These are phyloP conservation scores for Pythium phragmitis DNA, from an alignment of 352 stramenopile species.

Conservation along the genomic window DNA sequence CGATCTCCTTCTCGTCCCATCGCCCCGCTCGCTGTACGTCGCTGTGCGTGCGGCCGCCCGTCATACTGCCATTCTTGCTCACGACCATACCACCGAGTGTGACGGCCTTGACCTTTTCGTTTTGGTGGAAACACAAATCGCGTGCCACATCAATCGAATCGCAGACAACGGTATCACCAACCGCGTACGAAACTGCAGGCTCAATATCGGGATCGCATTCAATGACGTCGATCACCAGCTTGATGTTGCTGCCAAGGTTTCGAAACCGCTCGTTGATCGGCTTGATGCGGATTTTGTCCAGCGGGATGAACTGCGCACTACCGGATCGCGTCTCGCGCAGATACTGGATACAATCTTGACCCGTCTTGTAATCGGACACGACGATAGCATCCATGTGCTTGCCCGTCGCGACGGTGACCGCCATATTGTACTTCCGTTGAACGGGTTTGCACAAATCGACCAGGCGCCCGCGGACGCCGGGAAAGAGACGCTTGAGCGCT, in stretches of 20 bases:
- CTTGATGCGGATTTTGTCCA: slow-evolving; percentile 93
- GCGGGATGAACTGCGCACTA: slow-evolving; percentile 95
- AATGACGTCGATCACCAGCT: slow-evolving; percentile 95
- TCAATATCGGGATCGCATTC: slow-evolving; percentile 91
- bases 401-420: slow-evolving; percentile 96
- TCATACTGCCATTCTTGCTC: slow-evolving; percentile 98
- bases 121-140: slow-evolving; percentile 76
- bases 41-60: slow-evolving; percentile 89
- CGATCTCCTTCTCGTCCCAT: slow-evolving; percentile 93
- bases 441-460: slow-evolving; percentile 97
- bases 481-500: slow-evolving; percentile 83
- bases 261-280: slow-evolving; percentile 94
- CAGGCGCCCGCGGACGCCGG: slow-evolving; percentile 93
- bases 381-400: slow-evolving; percentile 96
- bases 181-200: slow-evolving; percentile 94
- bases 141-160: slow-evolving; percentile 94
- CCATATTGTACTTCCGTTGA: slow-evolving; percentile 96
- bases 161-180: slow-evolving; percentile 95
- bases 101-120: slow-evolving; percentile 88
- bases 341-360: slow-evolving; percentile 90
- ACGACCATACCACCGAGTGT: slow-evolving; percentile 96
- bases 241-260: slow-evolving; percentile 88
- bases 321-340: slow-evolving; percentile 94
- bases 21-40: slow-evolving; percentile 81
- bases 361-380: slow-evolving; percentile 76